Percentiles rank a stretch among this genome's conserved stretches.
These are phyloP conservation scores for Talaromyces adpressus DNA, from an alignment of 495 filamentous ascomycete species.

Conservation along the genomic window DNA sequence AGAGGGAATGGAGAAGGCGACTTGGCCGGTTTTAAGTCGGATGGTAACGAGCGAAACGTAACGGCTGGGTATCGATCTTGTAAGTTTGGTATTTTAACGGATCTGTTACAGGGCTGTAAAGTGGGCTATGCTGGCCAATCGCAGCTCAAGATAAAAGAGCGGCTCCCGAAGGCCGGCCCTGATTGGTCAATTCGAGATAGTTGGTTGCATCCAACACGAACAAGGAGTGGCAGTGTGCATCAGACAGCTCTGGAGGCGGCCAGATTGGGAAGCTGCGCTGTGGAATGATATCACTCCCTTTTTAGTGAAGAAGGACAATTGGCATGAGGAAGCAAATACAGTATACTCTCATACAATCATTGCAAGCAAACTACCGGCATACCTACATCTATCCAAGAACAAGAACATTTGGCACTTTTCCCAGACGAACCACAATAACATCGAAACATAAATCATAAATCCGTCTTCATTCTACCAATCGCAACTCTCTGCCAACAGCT, in stretches of 20 bases:
- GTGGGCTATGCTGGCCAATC: neutral
- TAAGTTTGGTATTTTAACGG: neutral
- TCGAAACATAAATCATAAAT: neutral
- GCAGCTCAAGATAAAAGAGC: too few species aligned
- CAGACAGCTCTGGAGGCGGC: neutral
- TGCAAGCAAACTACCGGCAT: neutral
- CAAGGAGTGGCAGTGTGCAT: neutral
- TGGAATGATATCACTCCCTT: neutral
- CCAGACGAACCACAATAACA: neutral
- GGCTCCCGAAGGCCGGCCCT: neutral
- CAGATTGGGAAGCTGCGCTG: neutral
- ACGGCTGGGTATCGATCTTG: neutral
- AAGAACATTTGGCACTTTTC: neutral
- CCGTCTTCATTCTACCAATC: conserved; percentile 52
- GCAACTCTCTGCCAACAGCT: conserved; percentile 56
- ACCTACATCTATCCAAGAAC: neutral
- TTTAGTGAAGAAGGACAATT: neutral
- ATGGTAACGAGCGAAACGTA: neutral
- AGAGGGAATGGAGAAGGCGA: neutral
- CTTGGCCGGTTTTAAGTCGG: neutral
- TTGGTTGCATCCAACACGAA: neutral
- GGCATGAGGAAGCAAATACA: neutral
- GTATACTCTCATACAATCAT: neutral
- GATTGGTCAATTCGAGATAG: neutral
- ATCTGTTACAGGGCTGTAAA: neutral